A percentile compares a stretch with the other conserved stretches of the same genome.
phyloP scores from a whole-genome alignment of 2,329 filamentous ascomycete species.

The Monilinia fructigena region DNA sequence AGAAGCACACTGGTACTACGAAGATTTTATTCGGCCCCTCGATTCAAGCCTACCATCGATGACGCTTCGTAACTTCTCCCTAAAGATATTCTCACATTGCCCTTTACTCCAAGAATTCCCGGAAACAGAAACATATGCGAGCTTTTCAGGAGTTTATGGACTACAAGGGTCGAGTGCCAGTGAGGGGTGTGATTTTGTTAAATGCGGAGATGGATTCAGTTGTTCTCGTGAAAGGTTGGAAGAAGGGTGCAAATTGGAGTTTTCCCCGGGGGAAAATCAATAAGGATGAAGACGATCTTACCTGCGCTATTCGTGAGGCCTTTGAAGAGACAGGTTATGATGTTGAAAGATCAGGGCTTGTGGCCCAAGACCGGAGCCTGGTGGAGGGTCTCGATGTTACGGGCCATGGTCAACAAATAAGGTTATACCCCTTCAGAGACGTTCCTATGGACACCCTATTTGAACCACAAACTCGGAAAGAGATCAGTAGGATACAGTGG shows the following conservation, averaged over 20 bases:
- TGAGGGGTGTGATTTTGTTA: slow-evolving; percentile 88
- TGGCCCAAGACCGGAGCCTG: slow-evolving; percentile 62
- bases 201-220: slow-evolving; percentile 94
- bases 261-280: slow-evolving; percentile 98
- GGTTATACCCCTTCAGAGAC: slow-evolving; percentile 86
- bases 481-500: slow-evolving; percentile 97
- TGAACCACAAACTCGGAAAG: slow-evolving; percentile 87
- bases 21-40: slow-evolving; percentile 93
- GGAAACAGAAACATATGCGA: slow-evolving; percentile 70
- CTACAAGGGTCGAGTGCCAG: slow-evolving; percentile 93
- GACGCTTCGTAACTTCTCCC: slow-evolving; percentile 78
- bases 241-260: slow-evolving; percentile 94
- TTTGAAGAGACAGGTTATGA: slow-evolving; percentile 96
- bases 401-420: slow-evolving; percentile 90
- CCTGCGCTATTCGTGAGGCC: slow-evolving; percentile 90
- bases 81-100: slow-evolving; percentile 91
- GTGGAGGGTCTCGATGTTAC: slow-evolving; percentile 84
- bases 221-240: slow-evolving; percentile 95
- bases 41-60: slow-evolving; percentile 83
- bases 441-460: slow-evolving; percentile 86
- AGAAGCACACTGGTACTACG: slow-evolving; percentile 99
- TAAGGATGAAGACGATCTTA: slow-evolving; percentile 90
- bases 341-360: slow-evolving; percentile 70
- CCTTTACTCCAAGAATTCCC: slow-evolving; percentile 82
- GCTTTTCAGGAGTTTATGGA: slow-evolving; percentile 90